Conservation (phyloP, 2,329 filamentous ascomycete species). For the Fusarium sulawesiense region DNA sequence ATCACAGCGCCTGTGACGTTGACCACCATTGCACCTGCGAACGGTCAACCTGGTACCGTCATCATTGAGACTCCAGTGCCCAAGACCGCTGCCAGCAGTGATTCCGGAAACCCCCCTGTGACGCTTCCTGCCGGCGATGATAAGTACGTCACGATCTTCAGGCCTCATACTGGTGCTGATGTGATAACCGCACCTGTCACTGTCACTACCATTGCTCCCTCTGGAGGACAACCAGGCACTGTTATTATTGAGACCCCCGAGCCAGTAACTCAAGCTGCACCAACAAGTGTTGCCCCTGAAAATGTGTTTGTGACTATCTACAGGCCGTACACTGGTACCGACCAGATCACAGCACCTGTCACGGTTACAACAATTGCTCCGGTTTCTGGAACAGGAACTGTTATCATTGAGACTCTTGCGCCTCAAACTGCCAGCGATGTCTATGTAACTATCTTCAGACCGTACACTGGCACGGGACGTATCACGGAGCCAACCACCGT, state of each 20-base stretch:
- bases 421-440: constrained; percentile 5
- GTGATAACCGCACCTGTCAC: constrained; percentile 23
- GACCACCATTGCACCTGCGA: neutral
- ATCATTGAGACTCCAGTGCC: constrained; percentile 22
- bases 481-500: constrained; percentile 15
- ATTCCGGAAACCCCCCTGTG: neutral
- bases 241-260: constrained; percentile 32
- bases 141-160: constrained; percentile 30
- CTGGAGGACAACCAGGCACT: constrained; percentile 23
- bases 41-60: too few species aligned
- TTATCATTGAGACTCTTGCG: constrained; percentile 25
- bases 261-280: neutral
- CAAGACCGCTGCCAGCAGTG: neutral
- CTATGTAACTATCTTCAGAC: constrained; percentile 16
- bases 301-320: constrained; percentile 26
- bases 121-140: constrained; percentile 11
- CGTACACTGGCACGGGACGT: constrained; percentile 5
- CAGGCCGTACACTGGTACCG: constrained; percentile 23
- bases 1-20: neutral
- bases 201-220: constrained; percentile 16
- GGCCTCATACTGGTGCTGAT: constrained; percentile 30
- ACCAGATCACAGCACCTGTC: constrained; percentile 10
- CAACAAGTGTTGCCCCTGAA: neutral
- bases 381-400: constrained; percentile 29
- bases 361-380: constrained; percentile 25